Evolutionary conservation across 257 asterid species (phyloP).

Genomic region (Prunella vulgaris): DNA sequence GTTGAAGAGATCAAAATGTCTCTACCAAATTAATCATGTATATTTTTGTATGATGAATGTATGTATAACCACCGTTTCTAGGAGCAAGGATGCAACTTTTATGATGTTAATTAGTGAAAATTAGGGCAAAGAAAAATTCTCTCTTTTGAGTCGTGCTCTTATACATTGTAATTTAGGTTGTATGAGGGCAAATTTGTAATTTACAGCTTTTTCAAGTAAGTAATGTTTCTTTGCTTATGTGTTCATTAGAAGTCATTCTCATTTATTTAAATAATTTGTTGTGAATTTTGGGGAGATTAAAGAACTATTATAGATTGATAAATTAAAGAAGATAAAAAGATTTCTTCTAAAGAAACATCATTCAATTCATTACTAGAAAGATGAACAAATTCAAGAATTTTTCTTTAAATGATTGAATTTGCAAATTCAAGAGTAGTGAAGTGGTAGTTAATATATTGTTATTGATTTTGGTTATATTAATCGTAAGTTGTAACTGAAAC

Average conservation of each 20-base stretch:
- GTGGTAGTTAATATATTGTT: too few relatives aligned
- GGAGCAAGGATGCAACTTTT: constrained; percentile 10
- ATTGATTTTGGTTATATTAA: too few relatives aligned
- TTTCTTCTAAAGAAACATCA: too few relatives aligned
- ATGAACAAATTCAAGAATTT: too few relatives aligned
- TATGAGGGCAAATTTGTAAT: constrained; percentile 33
- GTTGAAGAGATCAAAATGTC: constrained; percentile 45
- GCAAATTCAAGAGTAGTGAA: too few relatives aligned
- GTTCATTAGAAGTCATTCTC: neutral
- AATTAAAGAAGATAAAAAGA: too few relatives aligned
- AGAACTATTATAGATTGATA: too few relatives aligned
- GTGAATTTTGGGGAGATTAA: neutral
- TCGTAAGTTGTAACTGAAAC: too few relatives aligned
- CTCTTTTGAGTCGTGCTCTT: constrained; percentile 26
- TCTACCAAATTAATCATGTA: constrained; percentile 27
- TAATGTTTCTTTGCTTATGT: neutral
- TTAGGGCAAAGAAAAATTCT: constrained; percentile 15
- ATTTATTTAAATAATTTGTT: too few relatives aligned
- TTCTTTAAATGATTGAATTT: too few relatives aligned
- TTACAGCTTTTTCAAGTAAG: constrained; percentile 22
- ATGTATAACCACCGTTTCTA: constrained; percentile 24
- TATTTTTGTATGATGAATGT: neutral
- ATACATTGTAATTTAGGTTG: constrained; percentile 42
- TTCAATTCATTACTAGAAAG: too few relatives aligned
- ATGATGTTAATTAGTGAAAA: neutral